Base-by-base conservation (phyloP, 208 protist species). In the Leishmania tropica region DNA sequence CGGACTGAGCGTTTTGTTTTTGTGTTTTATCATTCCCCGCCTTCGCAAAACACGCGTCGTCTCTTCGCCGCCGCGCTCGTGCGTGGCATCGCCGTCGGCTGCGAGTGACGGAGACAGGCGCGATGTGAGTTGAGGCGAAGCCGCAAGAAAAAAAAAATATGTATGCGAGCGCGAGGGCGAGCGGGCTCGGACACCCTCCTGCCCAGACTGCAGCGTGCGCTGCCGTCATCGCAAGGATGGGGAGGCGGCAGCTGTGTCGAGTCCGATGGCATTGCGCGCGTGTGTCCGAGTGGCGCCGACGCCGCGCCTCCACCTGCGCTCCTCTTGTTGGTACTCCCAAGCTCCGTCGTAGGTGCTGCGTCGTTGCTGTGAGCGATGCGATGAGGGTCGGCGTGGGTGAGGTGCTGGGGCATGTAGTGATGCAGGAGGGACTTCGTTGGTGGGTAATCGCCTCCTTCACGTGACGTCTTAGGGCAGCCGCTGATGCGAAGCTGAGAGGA, bases 91-190 rank as follows among this genome's bases (percentile, higher is more conserved):
- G 89, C 93, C 28, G 91, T 88, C 1, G 51, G 91, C 94, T 64
- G 89, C 95, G 87, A 93, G 94, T 89, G 58, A 85, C 79, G 78
- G 93, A 94, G 91, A 83, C 85, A 62, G 88, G 90, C 72, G 85
- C 85, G 83, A 92, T 95, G 81, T 67, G 89, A 71, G 87, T 94
- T 83, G 93, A 91, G 76, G 76, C 91, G 81, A 96, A 94, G 93
- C 78, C 4, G 10, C 19, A 28, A 72, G 48, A 1, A 47, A 48
- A 48, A 48, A 72, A n/a, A 19, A 48, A 45, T 21, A 68, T 40
- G 64, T 8, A 40, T n/a, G 31, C 17, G 28, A 17, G 17, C 24
- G 15, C 24, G 13, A 21, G 15, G 51, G 3, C 51, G 51, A 19
- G 13, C 48, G 48, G 48, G 48, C 48, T 53, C 51, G 58, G 10